Evolutionary conservation across 352 stramenopile genomes (phyloP).

Genomic region (Pythium myriotylum): DNA sequence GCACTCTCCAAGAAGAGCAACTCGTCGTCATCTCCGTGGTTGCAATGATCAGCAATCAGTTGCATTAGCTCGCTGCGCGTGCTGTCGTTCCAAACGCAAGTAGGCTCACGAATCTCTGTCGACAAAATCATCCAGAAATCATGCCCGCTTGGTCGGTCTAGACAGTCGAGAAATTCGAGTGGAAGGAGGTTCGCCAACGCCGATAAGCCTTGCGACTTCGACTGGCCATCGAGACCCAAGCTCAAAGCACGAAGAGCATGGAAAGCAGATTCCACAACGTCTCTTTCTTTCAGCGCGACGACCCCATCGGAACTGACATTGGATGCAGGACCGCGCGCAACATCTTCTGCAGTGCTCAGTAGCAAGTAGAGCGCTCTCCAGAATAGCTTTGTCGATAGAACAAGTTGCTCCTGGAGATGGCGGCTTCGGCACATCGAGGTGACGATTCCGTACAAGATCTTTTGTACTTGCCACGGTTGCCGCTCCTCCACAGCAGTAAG

Average conservation of each 20-base stretch:
- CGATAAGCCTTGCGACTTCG: constrained; percentile 55
- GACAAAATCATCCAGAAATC: constrained; percentile 75
- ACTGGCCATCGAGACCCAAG: constrained; percentile 55
- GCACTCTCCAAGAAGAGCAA: constrained; percentile 71
- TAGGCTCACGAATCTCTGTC: constrained; percentile 75
- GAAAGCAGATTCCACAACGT: constrained; percentile 81
- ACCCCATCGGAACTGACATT: constrained; percentile 34
- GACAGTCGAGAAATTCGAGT: constrained; percentile 71
- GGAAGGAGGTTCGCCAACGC: constrained; percentile 71
- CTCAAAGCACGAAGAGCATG: constrained; percentile 58
- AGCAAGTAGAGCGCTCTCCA: constrained; percentile 83
- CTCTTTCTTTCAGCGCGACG: constrained; percentile 63
- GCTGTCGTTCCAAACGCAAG: constrained; percentile 76
- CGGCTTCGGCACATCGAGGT: constrained; percentile 59
- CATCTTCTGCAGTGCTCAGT: constrained; percentile 62
- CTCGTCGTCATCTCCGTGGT: constrained; percentile 47
- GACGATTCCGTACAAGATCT: constrained; percentile 76
- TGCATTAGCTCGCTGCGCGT: constrained; percentile 69
- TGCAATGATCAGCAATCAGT: constrained; percentile 76
- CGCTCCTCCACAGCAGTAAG: constrained; percentile 74
- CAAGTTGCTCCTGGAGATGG: constrained; percentile 65
- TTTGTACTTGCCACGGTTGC: constrained; percentile 80
- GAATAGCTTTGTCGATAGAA: constrained; percentile 66
- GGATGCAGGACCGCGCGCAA: constrained; percentile 41
- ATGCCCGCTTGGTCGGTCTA: constrained; percentile 67